A percentile compares a stretch with the other conserved stretches of the same genome.
These are phyloP conservation scores for Voacanga thouarsii DNA, from an alignment of 257 asterid genomes.

Conservation along the genomic window DNA sequence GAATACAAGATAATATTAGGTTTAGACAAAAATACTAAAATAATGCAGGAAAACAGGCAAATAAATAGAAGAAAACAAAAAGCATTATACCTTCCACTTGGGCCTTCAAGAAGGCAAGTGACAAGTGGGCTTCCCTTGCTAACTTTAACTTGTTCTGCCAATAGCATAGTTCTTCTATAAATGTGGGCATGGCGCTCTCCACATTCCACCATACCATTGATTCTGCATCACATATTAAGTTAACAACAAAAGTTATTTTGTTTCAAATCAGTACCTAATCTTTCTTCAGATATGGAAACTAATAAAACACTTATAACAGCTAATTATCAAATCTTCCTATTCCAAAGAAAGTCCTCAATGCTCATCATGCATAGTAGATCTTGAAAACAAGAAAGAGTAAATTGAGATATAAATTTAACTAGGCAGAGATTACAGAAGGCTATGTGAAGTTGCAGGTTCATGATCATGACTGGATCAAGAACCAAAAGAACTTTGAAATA, in stretches of 20 bases:
- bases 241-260: background rate
- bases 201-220: constrained; percentile 77
- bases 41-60: constrained; percentile 1
- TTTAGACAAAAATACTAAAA: background rate
- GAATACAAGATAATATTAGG: background rate
- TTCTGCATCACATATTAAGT: constrained; percentile 39
- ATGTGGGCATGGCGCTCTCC: constrained; percentile 81
- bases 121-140: constrained; percentile 86
- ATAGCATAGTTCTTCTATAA: constrained; percentile 67
- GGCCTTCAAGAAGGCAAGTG: constrained; percentile 96
- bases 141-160: constrained; percentile 92
- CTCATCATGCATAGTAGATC: background rate
- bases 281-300: background rate
- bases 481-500: background rate
- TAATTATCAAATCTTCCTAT: background rate
- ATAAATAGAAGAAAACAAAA: constrained; percentile 14
- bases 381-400: background rate
- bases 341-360: background rate
- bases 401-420: background rate
- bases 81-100: constrained; percentile 84
- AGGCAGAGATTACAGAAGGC: background rate
- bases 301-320: background rate
- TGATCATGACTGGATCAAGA: background rate
- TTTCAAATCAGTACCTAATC: constrained; percentile 5
- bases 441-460: background rate